phyloP scores from a whole-genome alignment of 1,284 basidiomycete genomes.

The Tilletia caries region DNA sequence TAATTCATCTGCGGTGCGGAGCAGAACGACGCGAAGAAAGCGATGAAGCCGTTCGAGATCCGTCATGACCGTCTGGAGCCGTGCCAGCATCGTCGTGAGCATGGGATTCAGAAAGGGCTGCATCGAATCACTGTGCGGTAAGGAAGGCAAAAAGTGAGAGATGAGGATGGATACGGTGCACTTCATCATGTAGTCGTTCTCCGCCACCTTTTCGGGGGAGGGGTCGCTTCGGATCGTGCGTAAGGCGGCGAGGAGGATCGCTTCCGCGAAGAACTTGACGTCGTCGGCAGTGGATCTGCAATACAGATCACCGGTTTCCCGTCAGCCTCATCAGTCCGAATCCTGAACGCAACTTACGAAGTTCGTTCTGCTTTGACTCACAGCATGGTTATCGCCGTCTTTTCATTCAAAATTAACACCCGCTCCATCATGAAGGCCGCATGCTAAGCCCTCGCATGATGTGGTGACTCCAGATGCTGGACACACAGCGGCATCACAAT shows the following conservation, averaged over 20 bases:
- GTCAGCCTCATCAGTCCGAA: constrained; percentile 12
- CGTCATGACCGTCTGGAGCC: constrained; percentile 84
- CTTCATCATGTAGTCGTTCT: constrained; percentile 98
- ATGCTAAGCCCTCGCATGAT: constrained; percentile 56
- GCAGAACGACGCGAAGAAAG: constrained; percentile 72
- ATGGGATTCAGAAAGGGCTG: constrained; percentile 70
- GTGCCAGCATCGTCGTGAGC: constrained; percentile 74
- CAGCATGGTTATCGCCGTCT: constrained; percentile 57
- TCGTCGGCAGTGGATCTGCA: constrained; percentile 72
- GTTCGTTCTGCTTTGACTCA: too few species aligned
- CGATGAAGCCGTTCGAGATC: constrained; percentile 79
- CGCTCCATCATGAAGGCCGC: constrained; percentile 57
- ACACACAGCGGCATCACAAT: constrained; percentile 84
- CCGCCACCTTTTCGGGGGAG: constrained; percentile 88
- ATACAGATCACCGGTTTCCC: too few species aligned
- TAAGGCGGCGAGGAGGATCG: constrained; percentile 74
- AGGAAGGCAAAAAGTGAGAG: background rate
- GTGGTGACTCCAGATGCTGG: constrained; percentile 65
- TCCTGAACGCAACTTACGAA: constrained; percentile 58
- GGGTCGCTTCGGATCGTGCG: constrained; percentile 75
- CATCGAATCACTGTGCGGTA: constrained; percentile 61
- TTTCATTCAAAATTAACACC: constrained; percentile 74
- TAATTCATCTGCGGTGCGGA: constrained; percentile 69
- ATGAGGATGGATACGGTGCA: constrained; percentile 78
- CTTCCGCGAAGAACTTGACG: constrained; percentile 74